A percentile compares a stretch with the other conserved stretches of the same genome.
phyloP scores from a whole-genome alignment of 768 basidiomycete species.

The Paxillus involutus region DNA sequence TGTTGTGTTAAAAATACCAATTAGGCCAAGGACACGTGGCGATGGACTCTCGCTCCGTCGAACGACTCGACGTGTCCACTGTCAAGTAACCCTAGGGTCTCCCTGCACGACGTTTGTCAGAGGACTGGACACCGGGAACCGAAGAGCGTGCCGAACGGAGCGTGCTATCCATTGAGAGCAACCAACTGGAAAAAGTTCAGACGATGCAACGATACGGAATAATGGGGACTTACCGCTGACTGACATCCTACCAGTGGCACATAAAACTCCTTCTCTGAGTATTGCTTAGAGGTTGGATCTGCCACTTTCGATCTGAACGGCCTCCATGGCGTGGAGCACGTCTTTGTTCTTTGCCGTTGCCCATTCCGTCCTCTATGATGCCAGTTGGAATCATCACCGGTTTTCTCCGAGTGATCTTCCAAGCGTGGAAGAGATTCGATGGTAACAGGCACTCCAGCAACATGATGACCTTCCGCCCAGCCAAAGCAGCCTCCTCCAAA shows the following conservation, averaged over 20 bases:
- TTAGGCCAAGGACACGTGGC: too few species aligned
- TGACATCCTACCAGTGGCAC: too few species aligned
- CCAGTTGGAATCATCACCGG: slow-evolving; percentile 24
- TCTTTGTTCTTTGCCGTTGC: slow-evolving; percentile 4
- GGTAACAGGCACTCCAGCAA: slow-evolving; percentile 28
- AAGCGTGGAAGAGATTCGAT: not conserved
- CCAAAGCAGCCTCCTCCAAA: slow-evolving; percentile 32
- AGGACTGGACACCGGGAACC: slow-evolving; percentile 30
- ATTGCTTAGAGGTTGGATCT: slow-evolving; percentile 39
- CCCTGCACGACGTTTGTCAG: slow-evolving; percentile 37
- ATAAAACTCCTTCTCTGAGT: slow-evolving; percentile 41
- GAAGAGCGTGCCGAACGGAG: slow-evolving; percentile 37
- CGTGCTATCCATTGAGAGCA: slow-evolving; percentile 34
- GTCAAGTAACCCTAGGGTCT: slow-evolving; percentile 44
- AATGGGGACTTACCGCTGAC: too few species aligned
- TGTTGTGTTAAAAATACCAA: too few species aligned
- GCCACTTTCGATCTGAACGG: slow-evolving; percentile 30
- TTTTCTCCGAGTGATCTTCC: slow-evolving; percentile 11
- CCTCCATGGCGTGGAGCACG: slow-evolving; percentile 20
- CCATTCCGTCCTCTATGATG: slow-evolving; percentile 3
- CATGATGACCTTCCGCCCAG: slow-evolving; percentile 31
- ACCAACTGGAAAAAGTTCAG: too few species aligned
- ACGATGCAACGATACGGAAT: too few species aligned
- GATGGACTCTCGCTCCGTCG: too few species aligned
- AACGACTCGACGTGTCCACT: too few species aligned